Percentiles rank a stretch among this genome's conserved stretches.
phyloP scores from a whole-genome alignment of 768 basidiomycete species.

The Pleurotus djamor region DNA sequence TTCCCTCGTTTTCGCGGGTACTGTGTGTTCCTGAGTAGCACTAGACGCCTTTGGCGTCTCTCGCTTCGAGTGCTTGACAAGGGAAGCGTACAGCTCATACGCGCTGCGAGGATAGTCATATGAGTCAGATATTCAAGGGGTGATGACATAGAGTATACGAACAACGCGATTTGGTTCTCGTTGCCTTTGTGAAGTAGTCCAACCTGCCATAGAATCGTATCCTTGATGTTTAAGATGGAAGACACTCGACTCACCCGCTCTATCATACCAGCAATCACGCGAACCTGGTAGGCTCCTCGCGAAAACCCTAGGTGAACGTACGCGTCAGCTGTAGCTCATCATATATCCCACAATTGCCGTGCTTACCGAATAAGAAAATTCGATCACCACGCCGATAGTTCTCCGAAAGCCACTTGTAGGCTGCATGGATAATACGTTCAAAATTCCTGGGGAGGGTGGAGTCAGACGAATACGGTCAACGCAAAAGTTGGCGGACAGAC shows the following conservation, averaged over 20 bases:
- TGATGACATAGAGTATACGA: not conserved
- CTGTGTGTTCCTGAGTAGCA: no score
- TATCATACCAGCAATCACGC: constrained; percentile 42
- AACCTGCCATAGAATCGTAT: constrained; percentile 10
- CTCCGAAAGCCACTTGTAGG: constrained; percentile 39
- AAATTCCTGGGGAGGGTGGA: constrained; percentile 27
- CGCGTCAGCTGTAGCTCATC: not conserved
- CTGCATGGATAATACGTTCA: constrained; percentile 26
- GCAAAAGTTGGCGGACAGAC: not conserved
- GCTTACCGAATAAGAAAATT: constrained; percentile 35
- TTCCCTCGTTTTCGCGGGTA: no score
- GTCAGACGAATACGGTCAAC: not conserved
- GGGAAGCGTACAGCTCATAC: not conserved
- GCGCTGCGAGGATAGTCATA: not conserved
- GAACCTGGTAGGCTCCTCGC: constrained; percentile 46
- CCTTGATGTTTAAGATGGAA: not conserved
- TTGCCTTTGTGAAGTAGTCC: constrained; percentile 7
- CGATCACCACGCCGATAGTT: constrained; percentile 32
- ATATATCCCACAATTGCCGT: not conserved
- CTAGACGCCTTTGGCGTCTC: no score
- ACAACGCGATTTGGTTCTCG: not conserved
- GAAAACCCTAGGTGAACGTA: constrained; percentile 38
- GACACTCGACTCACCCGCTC: constrained; percentile 19
- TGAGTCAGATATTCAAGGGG: not conserved
- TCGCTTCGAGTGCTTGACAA: not conserved